Percentiles rank a stretch among this genome's conserved stretches.
These are phyloP conservation scores for Penicillium freii DNA, from an alignment of 2,329 filamentous ascomycete genomes.

Conservation along the genomic window DNA sequence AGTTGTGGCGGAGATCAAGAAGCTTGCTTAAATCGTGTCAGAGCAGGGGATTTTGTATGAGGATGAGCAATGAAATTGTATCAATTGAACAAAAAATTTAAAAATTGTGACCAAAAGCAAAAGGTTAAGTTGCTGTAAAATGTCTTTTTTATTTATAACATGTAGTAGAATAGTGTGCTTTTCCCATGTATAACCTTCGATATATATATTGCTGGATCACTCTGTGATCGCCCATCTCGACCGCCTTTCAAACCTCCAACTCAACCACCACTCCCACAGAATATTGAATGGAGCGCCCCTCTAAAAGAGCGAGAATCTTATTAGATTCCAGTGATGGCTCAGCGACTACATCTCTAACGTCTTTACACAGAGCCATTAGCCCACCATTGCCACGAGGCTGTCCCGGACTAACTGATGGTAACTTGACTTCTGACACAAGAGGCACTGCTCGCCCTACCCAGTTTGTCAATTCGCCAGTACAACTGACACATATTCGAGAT, in stretches of 20 bases:
- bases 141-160: background rate
- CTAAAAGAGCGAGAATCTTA: background rate
- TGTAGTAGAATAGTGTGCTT: too few relatives aligned
- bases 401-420: background rate
- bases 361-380: slow-evolving; percentile 4
- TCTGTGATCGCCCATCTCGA: background rate
- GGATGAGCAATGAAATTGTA: background rate
- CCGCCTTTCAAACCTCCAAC: slow-evolving; percentile 1
- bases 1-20: slow-evolving; percentile 53
- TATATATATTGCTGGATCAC: background rate
- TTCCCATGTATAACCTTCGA: background rate
- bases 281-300: slow-evolving; percentile 2
- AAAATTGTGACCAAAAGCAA: background rate
- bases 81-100: background rate
- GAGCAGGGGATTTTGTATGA: background rate
- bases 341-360: background rate
- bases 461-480: slow-evolving; percentile 59
- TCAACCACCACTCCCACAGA: background rate
- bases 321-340: background rate
- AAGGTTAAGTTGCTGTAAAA: background rate
- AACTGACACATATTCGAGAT: slow-evolving; percentile 67
- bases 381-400: background rate
- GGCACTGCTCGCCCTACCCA: too few relatives aligned
- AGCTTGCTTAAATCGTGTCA: slow-evolving; percentile 29
- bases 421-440: background rate